A percentile compares a stretch with the other conserved stretches of the same genome.
These are phyloP conservation scores for Physaria fendleri DNA, from an alignment of 345 rosid species.

Conservation along the genomic window DNA sequence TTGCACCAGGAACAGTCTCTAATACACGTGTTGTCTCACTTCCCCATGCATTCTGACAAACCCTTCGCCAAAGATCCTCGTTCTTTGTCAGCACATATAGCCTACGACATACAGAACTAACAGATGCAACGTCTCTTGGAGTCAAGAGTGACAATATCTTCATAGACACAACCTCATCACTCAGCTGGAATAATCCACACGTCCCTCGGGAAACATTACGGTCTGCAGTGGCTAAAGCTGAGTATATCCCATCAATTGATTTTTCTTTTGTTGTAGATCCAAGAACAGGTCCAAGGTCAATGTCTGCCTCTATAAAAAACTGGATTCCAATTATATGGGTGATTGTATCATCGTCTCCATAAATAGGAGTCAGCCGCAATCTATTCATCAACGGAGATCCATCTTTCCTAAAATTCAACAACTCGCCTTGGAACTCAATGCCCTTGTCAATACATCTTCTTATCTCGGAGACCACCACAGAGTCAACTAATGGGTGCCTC, in stretches of 20 bases:
- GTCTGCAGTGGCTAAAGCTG: slow-evolving; percentile 40
- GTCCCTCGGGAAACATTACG: slow-evolving; percentile 54
- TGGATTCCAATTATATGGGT: slow-evolving; percentile 89
- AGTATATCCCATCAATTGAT: slow-evolving; percentile 15
- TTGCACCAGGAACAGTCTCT: slow-evolving; percentile 78
- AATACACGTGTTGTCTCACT: slow-evolving; percentile 63
- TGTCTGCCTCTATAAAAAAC: slow-evolving; percentile 68
- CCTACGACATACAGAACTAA: slow-evolving; percentile 62
- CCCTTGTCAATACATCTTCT: slow-evolving; percentile 81
- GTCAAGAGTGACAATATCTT: slow-evolving; percentile 69
- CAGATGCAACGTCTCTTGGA: slow-evolving; percentile 79
- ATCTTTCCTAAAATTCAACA: slow-evolving; percentile 82
- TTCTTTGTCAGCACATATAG: slow-evolving; percentile 65
- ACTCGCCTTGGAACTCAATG: slow-evolving; percentile 76
- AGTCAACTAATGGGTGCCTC: slow-evolving; percentile 80
- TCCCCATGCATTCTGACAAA: slow-evolving; percentile 93
- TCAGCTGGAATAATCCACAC: slow-evolving; percentile 64
- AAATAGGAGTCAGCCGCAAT: slow-evolving; percentile 72
- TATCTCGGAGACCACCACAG: slow-evolving; percentile 63
- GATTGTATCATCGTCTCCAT: slow-evolving; percentile 68
- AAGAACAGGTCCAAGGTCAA: slow-evolving; percentile 70
- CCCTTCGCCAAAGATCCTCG: slow-evolving; percentile 85
- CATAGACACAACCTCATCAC: slow-evolving; percentile 70
- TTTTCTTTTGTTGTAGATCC: slow-evolving; percentile 52
- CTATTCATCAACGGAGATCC: slow-evolving; percentile 76